Evolutionary conservation across 2,329 filamentous ascomycete species (phyloP).

Genomic region (Rhynchosporium secalis): DNA sequence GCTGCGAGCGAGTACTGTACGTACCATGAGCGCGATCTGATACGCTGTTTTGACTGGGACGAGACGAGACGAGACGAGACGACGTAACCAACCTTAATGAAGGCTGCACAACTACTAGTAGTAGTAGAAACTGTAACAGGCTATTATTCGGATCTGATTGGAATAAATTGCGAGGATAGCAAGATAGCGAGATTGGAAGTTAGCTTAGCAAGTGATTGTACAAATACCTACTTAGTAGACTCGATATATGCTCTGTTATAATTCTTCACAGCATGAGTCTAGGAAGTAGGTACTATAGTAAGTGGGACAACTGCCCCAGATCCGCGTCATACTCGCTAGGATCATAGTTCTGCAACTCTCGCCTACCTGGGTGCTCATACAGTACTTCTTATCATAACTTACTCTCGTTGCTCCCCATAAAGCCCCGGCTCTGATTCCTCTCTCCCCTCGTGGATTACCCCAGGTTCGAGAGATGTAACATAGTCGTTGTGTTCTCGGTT

Average conservation of each 20-base stretch:
- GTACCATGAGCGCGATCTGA: too few relatives aligned
- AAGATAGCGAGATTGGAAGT: too few relatives aligned
- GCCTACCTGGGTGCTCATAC: background rate
- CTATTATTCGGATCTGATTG: background rate
- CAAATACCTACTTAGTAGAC: background rate
- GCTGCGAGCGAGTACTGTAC: slow-evolving; percentile 8
- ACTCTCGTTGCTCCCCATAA: background rate
- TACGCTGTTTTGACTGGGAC: background rate
- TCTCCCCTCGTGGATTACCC: slow-evolving; percentile 19
- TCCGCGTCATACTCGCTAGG: slow-evolving; percentile 16
- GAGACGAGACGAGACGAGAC: background rate
- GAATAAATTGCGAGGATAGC: background rate
- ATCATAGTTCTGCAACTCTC: background rate
- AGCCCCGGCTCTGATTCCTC: slow-evolving; percentile 15
- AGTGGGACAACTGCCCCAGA: background rate
- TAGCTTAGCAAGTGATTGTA: too few relatives aligned
- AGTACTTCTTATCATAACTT: too few relatives aligned
- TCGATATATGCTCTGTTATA: slow-evolving; percentile 10
- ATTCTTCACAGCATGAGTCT: background rate
- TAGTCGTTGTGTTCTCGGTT: slow-evolving; percentile 18
- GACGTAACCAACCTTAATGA: too few relatives aligned
- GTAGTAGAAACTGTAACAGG: too few relatives aligned
- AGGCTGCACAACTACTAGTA: too few relatives aligned
- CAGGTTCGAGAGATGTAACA: slow-evolving; percentile 30
- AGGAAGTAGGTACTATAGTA: too few relatives aligned